Percentiles rank a stretch among this genome's conserved stretches.
Conservation (phyloP, 1,284 basidiomycete genomes). For the Boletus smithii region DNA sequence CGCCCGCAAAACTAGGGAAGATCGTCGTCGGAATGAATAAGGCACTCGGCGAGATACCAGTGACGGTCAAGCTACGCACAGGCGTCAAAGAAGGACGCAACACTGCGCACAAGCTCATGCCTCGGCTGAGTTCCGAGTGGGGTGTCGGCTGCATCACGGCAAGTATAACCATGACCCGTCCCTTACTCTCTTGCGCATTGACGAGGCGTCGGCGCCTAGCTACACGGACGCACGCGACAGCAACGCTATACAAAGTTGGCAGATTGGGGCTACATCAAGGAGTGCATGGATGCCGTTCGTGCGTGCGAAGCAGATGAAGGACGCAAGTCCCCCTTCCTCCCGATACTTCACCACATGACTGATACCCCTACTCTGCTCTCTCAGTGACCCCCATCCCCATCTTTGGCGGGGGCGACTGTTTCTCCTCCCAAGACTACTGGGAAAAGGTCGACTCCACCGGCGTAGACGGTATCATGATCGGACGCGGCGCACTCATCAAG, state of each 20-base stretch:
- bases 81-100: conserved; percentile 87
- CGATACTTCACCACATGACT: background rate
- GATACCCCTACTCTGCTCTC: background rate
- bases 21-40: conserved; percentile 91
- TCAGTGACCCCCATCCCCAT: conserved; percentile 84
- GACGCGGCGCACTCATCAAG: conserved; percentile 92
- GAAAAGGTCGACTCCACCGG: conserved; percentile 71
- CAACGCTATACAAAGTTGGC: conserved; percentile 87
- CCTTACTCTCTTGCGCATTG: background rate
- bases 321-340: conserved; percentile 43
- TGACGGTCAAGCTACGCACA: conserved; percentile 94
- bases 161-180: conserved; percentile 23
- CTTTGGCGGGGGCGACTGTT: conserved; percentile 95
- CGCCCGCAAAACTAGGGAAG: conserved; percentile 78
- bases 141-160: conserved; percentile 80
- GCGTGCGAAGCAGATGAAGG: conserved; percentile 71
- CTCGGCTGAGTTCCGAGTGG: conserved; percentile 78
- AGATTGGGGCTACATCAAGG: conserved; percentile 88
- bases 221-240: conserved; percentile 90
- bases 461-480: conserved; percentile 95
- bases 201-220: conserved; percentile 41
- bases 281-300: conserved; percentile 86
- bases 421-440: conserved; percentile 84
- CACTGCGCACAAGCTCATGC: conserved; percentile 90
- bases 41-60: conserved; percentile 86